Percentiles rank a stretch among this genome's conserved stretches.
These are phyloP conservation scores for Coemansia sp. DNA, from an alignment of 192 early-diverging fungal genomes.

Conservation along the genomic window DNA sequence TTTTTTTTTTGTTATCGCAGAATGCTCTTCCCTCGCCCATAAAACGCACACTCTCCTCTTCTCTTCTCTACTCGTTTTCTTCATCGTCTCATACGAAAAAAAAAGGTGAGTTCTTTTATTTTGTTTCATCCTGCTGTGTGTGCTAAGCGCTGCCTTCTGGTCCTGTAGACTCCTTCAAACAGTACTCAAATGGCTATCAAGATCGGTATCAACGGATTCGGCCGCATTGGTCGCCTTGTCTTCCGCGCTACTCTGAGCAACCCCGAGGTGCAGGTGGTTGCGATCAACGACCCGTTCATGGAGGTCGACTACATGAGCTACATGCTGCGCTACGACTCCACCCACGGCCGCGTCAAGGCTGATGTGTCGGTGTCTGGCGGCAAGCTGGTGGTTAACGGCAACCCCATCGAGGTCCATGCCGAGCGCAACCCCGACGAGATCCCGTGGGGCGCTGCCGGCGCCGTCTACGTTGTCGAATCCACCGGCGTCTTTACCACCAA, in stretches of 20 bases:
- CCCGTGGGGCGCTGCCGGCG: slow-evolving; percentile 80
- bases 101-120: too few relatives aligned
- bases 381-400: slow-evolving; percentile 88
- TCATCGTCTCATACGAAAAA: too few relatives aligned
- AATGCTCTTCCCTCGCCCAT: too few relatives aligned
- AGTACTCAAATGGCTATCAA: slow-evolving; percentile 33
- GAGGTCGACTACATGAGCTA: slow-evolving; percentile 96
- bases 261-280: slow-evolving; percentile 72
- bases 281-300: slow-evolving; percentile 98
- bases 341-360: slow-evolving; percentile 93
- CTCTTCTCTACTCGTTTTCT: too few relatives aligned
- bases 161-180: background rate
- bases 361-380: slow-evolving; percentile 74
- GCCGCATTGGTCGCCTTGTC: slow-evolving; percentile 98
- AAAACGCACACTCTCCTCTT: too few relatives aligned
- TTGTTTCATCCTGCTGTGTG: too few relatives aligned
- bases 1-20: too few relatives aligned
- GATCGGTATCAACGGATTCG: slow-evolving; percentile 78
- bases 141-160: background rate
- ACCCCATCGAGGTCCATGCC: slow-evolving; percentile 69
- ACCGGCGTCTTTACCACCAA: slow-evolving; percentile 97
- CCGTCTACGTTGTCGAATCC: slow-evolving; percentile 95
- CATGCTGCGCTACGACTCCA: slow-evolving; percentile 98
- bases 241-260: slow-evolving; percentile 81
- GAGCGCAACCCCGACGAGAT: slow-evolving; percentile 82